phyloP scores from a whole-genome alignment of 768 basidiomycete genomes.

The Lyophyllum semitale region DNA sequence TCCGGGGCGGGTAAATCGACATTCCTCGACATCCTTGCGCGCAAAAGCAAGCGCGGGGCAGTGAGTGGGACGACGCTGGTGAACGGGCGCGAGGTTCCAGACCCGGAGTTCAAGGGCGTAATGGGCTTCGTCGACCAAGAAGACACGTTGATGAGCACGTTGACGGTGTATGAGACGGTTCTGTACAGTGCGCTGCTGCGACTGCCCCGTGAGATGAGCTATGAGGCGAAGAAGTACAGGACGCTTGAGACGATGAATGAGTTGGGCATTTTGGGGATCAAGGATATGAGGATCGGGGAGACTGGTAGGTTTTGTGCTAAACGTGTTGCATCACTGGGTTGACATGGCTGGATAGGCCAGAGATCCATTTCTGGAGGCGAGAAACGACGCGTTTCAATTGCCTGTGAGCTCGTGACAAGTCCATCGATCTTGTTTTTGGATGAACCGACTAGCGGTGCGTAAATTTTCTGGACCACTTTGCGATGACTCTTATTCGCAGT shows the following conservation, averaged over 20 bases:
- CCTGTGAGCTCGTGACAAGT: slow-evolving; percentile 96
- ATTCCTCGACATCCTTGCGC: slow-evolving; percentile 92
- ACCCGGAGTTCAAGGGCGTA: slow-evolving; percentile 79
- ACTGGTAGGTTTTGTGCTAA: slow-evolving; percentile 54
- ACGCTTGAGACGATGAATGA: slow-evolving; percentile 97
- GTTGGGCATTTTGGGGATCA: slow-evolving; percentile 89
- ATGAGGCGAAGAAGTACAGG: slow-evolving; percentile 92
- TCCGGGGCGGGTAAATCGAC: slow-evolving; percentile 97
- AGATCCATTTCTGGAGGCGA: slow-evolving; percentile 97
- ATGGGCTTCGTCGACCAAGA: slow-evolving; percentile 98
- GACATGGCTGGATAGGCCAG: slow-evolving; percentile 47
- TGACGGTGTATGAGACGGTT: slow-evolving; percentile 98
- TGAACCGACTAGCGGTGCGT: slow-evolving; percentile 91
- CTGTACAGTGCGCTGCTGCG: slow-evolving; percentile 90
- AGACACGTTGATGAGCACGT: slow-evolving; percentile 93
- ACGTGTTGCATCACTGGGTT: slow-evolving; percentile 1
- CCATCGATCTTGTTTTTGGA: slow-evolving; percentile 96
- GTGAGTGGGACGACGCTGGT: slow-evolving; percentile 78
- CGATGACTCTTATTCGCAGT: background rate
- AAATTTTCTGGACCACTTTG: background rate
- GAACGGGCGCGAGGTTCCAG: slow-evolving; percentile 78
- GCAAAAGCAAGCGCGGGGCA: slow-evolving; percentile 81
- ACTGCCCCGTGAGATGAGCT: slow-evolving; percentile 92
- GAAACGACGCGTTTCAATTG: slow-evolving; percentile 95
- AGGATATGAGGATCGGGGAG: slow-evolving; percentile 87